phyloP scores from a whole-genome alignment of 495 filamentous ascomycete species.

The Aspergillus cristatus region DNA sequence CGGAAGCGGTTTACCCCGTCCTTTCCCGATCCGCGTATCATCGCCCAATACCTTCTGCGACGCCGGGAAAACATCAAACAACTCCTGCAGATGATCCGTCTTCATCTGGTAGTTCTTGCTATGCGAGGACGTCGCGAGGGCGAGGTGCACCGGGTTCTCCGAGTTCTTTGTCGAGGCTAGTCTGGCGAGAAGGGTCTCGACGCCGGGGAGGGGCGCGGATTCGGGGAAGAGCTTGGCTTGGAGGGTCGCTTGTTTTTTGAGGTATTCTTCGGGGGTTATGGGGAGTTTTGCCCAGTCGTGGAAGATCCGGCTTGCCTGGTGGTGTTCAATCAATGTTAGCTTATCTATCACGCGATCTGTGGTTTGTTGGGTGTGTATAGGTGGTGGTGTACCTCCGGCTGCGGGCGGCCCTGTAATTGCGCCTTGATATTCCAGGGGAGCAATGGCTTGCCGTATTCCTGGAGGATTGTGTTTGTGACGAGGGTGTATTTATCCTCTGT shows the following conservation, averaged over 20 bases:
- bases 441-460: slow-evolving; percentile 56
- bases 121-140: slow-evolving; percentile 76
- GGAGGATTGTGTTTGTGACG: slow-evolving; percentile 72
- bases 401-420: slow-evolving; percentile 85
- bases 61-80: slow-evolving; percentile 65
- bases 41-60: slow-evolving; percentile 73
- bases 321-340: background rate
- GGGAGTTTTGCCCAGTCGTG: slow-evolving; percentile 82
- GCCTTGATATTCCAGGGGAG: slow-evolving; percentile 95
- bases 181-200: slow-evolving; percentile 53
- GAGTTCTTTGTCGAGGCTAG: slow-evolving; percentile 34
- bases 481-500: slow-evolving; percentile 87
- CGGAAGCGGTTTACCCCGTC: slow-evolving; percentile 83
- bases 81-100: slow-evolving; percentile 57
- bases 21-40: slow-evolving; percentile 67
- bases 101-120: slow-evolving; percentile 67
- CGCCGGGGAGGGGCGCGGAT: slow-evolving; percentile 71
- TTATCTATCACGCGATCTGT: background rate
- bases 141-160: slow-evolving; percentile 57
- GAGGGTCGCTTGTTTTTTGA: slow-evolving; percentile 44
- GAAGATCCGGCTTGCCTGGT: slow-evolving; percentile 46
- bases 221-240: slow-evolving; percentile 63
- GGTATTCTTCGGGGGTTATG: slow-evolving; percentile 56
- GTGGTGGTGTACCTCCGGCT: slow-evolving; percentile 44
- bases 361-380: background rate